Evolutionary conservation across 768 basidiomycete genomes (phyloP).

Genomic region (Hygrophorus pudorinus): DNA sequence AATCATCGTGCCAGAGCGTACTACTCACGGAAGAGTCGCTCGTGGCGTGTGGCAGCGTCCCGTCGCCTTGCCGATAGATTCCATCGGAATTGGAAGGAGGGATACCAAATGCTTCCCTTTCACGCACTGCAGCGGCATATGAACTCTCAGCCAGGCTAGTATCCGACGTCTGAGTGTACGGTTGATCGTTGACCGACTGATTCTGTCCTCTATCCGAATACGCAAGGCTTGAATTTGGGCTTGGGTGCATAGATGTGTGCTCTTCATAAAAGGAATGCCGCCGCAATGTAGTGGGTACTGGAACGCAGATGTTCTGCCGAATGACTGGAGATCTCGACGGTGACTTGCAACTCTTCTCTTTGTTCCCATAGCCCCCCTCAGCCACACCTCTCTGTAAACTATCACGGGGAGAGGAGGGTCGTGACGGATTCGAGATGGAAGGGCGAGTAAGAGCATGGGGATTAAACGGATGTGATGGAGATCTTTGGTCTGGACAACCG

Average conservation of each 20-base stretch:
- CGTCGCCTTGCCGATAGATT: constrained; percentile 10
- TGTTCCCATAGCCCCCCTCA: neutral
- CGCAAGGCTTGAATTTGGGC: neutral
- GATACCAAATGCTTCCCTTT: constrained; percentile 44
- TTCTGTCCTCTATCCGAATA: too few relatives aligned
- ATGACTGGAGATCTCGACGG: constrained; percentile 23
- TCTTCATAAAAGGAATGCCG: constrained; percentile 20
- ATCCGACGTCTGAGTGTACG: constrained; percentile 8
- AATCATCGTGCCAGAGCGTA: constrained; percentile 30
- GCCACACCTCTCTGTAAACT: constrained; percentile 8
- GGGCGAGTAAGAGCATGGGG: too few relatives aligned
- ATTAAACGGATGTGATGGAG: too few relatives aligned
- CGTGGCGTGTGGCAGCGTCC: constrained; percentile 27
- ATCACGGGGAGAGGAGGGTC: too few relatives aligned
- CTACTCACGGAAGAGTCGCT: constrained; percentile 38
- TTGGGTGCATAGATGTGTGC: neutral
- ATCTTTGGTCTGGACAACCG: too few relatives aligned
- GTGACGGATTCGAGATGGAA: too few relatives aligned
- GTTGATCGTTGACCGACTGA: too few relatives aligned
- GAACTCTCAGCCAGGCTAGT: constrained; percentile 16
- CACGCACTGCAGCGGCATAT: constrained; percentile 29
- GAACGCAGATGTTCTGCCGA: constrained; percentile 10
- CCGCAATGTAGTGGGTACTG: constrained; percentile 17
- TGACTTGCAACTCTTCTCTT: constrained; percentile 7
- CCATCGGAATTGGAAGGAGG: constrained; percentile 33